Evolutionary conservation across 192 early-diverging fungal genomes (phyloP).

Genomic region (Coemansia sp.): DNA sequence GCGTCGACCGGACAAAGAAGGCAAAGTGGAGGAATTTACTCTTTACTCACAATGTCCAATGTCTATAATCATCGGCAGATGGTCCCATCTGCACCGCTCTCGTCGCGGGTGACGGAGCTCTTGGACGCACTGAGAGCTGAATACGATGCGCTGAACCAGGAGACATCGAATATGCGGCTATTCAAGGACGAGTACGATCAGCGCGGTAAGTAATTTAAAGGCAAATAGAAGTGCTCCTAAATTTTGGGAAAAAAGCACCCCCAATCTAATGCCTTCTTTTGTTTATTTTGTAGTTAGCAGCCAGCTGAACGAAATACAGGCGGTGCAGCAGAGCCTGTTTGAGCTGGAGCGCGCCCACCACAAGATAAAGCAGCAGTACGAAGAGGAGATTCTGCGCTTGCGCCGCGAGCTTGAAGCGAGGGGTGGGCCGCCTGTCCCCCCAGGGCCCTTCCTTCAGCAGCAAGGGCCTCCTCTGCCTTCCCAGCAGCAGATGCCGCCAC

Average conservation of each 20-base stretch:
- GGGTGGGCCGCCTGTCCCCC: slow-evolving; percentile 54
- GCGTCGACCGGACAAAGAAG: not conserved
- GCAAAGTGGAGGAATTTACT: not conserved
- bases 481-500: slow-evolving; percentile 30
- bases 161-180: slow-evolving; percentile 65
- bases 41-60: slow-evolving; percentile 60
- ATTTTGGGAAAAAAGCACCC: not conserved
- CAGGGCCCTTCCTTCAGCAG: slow-evolving; percentile 54
- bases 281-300: slow-evolving; percentile 55
- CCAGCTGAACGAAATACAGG: slow-evolving; percentile 79
- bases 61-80: slow-evolving; percentile 81
- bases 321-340: slow-evolving; percentile 70
- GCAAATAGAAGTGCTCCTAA: not conserved
- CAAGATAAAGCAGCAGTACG: slow-evolving; percentile 78
- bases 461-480: slow-evolving; percentile 14
- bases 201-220: slow-evolving; percentile 63
- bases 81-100: slow-evolving; percentile 62
- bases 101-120: slow-evolving; percentile 69
- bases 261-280: not conserved
- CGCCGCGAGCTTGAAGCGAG: slow-evolving; percentile 80
- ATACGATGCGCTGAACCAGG: slow-evolving; percentile 75
- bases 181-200: slow-evolving; percentile 88
- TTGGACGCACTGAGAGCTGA: slow-evolving; percentile 80
- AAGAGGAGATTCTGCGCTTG: slow-evolving; percentile 81
- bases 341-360: slow-evolving; percentile 83